Conservation (phyloP, 495 filamentous ascomycete species). For the Terfezia claveryi region DNA sequence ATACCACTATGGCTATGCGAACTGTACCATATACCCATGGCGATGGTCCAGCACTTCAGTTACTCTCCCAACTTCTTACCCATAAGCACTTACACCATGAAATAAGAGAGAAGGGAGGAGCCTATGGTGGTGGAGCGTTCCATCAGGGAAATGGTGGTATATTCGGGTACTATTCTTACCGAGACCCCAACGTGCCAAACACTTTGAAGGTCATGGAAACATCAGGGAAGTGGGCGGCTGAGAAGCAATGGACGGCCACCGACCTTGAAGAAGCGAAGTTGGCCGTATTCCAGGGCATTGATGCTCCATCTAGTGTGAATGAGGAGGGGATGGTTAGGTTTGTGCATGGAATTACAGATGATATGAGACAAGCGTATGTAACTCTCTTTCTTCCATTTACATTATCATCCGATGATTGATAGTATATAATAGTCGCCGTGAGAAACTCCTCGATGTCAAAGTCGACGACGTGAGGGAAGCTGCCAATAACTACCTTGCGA, state of each 20-base stretch:
- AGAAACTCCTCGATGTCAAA: slow-evolving; percentile 70
- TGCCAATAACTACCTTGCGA: slow-evolving; percentile 61
- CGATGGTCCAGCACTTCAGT: slow-evolving; percentile 54
- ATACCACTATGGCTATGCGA: slow-evolving; percentile 55
- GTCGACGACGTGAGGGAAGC: slow-evolving; percentile 57
- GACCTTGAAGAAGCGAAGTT: slow-evolving; percentile 93
- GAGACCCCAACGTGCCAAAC: slow-evolving; percentile 88
- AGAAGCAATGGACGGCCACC: slow-evolving; percentile 61
- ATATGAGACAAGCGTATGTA: slow-evolving; percentile 52
- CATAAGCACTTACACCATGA: slow-evolving; percentile 95
- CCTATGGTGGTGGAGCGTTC: slow-evolving; percentile 84
- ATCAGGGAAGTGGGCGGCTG: slow-evolving; percentile 63
- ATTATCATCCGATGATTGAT: background rate
- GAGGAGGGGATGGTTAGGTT: slow-evolving; percentile 72
- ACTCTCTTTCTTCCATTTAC: background rate
- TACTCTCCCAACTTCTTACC: slow-evolving; percentile 82
- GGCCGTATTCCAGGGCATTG: slow-evolving; percentile 84
- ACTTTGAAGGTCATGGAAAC: slow-evolving; percentile 64
- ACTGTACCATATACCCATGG: slow-evolving; percentile 68
- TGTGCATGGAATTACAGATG: slow-evolving; percentile 59
- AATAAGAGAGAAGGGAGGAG: slow-evolving; percentile 92
- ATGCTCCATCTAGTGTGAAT: slow-evolving; percentile 73
- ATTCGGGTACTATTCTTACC: slow-evolving; percentile 89
- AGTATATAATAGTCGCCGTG: slow-evolving; percentile 33
- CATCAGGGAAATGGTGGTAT: slow-evolving; percentile 54